Percentiles rank a stretch among this genome's conserved stretches.
Evolutionary conservation across 208 protist species (phyloP).

Genomic region (Leptomonas seymouri): DNA sequence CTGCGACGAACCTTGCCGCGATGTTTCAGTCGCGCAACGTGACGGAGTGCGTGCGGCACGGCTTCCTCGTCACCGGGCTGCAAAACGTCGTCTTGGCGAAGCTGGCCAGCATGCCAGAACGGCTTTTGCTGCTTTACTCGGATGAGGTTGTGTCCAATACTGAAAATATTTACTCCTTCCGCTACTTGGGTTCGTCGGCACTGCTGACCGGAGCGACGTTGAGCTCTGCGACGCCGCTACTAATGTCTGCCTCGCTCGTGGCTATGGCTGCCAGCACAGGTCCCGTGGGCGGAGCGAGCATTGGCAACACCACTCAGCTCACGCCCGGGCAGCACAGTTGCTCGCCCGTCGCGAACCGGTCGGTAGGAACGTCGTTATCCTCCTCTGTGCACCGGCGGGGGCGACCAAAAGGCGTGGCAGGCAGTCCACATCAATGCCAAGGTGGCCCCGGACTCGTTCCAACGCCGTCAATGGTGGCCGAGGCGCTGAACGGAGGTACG

Average conservation of each 20-base stretch:
- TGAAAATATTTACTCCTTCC: slow-evolving; percentile 87
- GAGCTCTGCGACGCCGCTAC: slow-evolving; percentile 37
- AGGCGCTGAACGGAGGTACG: neutral
- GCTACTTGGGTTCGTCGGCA: slow-evolving; percentile 68
- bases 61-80: slow-evolving; percentile 77
- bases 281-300: neutral
- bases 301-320: neutral
- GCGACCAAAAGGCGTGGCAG: neutral
- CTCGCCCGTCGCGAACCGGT: slow-evolving; percentile 5
- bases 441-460: neutral
- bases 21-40: slow-evolving; percentile 82
- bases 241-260: slow-evolving; percentile 30
- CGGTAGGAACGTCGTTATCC: neutral
- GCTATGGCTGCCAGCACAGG: slow-evolving; percentile 20
- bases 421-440: neutral
- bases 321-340: slow-evolving; percentile 1
- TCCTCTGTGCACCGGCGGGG: neutral
- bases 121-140: slow-evolving; percentile 70
- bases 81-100: slow-evolving; percentile 68
- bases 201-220: slow-evolving; percentile 45
- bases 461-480: slow-evolving; percentile 10
- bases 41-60: slow-evolving; percentile 77
- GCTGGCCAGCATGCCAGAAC: slow-evolving; percentile 54
- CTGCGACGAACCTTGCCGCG: slow-evolving; percentile 75
- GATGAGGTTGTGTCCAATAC: slow-evolving; percentile 67